A percentile compares a stretch with the other conserved stretches of the same genome.
Conservation (phyloP, 2,329 filamentous ascomycete genomes). For the Clonostachys rosea region DNA sequence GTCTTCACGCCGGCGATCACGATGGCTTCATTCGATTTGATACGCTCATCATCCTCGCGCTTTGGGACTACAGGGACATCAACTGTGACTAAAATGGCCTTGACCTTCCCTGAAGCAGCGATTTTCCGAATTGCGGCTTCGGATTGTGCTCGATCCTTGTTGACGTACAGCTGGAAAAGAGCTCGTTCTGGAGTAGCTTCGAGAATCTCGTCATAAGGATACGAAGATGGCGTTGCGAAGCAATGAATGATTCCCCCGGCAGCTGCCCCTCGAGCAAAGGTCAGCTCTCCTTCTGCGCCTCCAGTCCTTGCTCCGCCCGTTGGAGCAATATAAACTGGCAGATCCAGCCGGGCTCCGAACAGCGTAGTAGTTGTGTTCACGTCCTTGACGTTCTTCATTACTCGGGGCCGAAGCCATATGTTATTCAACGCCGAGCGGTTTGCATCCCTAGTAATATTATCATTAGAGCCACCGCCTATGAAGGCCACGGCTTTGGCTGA, state of each 20-base stretch:
- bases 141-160: conserved; percentile 1
- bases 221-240: neutral
- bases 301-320: conserved; percentile 7
- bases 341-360: conserved; percentile 10
- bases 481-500: conserved; percentile 14
- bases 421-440: conserved; percentile 8
- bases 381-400: conserved; percentile 12
- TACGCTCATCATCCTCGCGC: conserved; percentile 10
- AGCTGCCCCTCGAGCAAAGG: neutral
- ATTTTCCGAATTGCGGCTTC: neutral
- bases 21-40: conserved; percentile 1
- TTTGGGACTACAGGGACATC: conserved; percentile 3
- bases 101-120: neutral
- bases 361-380: conserved; percentile 8
- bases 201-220: neutral
- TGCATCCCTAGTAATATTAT: conserved; percentile 12
- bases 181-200: neutral
- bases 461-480: conserved; percentile 14
- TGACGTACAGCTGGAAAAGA: conserved; percentile 3
- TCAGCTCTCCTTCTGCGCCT: conserved; percentile 1
- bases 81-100: conserved; percentile 2
- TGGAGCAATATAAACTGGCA: conserved; percentile 13
- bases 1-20: neutral
- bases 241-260: neutral
- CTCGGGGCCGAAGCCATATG: conserved; percentile 14